Percentiles rank a stretch among this genome's conserved stretches.
phyloP scores from a whole-genome alignment of 1,139 yeast genomes.

The Debaryomycetaceae sp. region DNA sequence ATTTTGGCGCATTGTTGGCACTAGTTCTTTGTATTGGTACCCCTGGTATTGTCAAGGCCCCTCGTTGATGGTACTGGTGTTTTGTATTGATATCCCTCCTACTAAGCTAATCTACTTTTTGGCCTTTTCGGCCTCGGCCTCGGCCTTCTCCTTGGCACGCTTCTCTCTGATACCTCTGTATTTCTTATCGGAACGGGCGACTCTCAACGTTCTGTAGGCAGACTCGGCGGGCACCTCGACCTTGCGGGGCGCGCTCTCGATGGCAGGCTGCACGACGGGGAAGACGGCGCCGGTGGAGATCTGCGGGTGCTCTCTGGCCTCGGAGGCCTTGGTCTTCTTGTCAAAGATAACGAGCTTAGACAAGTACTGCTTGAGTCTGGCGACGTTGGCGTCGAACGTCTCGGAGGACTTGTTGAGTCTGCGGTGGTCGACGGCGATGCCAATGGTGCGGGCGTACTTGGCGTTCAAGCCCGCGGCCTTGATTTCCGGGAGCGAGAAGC shows the following conservation, averaged over 20 bases:
- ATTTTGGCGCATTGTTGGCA: too few species aligned
- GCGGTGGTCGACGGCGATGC: slow-evolving; percentile 99
- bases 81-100: too few species aligned
- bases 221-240: slow-evolving; percentile 76
- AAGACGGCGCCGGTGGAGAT: slow-evolving; percentile 70
- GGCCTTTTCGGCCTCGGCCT: slow-evolving; percentile 96
- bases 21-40: too few species aligned
- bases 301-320: slow-evolving; percentile 61
- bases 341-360: slow-evolving; percentile 94
- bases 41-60: too few species aligned
- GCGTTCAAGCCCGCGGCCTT: slow-evolving; percentile 96
- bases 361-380: slow-evolving; percentile 93
- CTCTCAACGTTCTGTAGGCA: slow-evolving; percentile 94
- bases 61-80: too few species aligned
- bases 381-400: slow-evolving; percentile 89
- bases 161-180: slow-evolving; percentile 93
- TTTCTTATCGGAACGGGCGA: slow-evolving; percentile 89
- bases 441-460: slow-evolving; percentile 95
- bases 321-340: slow-evolving; percentile 72
- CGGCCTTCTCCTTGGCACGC: slow-evolving; percentile 96
- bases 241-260: slow-evolving; percentile 79
- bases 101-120: slow-evolving; percentile 49
- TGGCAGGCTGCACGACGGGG: slow-evolving; percentile 80
- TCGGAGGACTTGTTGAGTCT: slow-evolving; percentile 98
- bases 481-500: slow-evolving; percentile 96